Base-by-base conservation (phyloP, 306 rosid species). In the Neltuma alba region DNA sequence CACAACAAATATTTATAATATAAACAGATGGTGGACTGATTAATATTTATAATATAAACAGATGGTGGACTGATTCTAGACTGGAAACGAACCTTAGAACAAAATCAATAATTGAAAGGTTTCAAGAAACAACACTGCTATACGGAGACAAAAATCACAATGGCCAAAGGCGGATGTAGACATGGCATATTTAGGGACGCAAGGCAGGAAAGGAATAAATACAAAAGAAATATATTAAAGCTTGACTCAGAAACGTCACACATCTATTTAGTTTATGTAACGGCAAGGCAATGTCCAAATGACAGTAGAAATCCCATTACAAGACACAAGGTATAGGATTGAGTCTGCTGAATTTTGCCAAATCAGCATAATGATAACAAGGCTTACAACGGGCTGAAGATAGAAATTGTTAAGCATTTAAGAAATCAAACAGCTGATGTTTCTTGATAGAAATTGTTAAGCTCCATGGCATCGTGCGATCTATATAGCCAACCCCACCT, bases 101-200 rank as follows among this genome's bases (percentile, higher is more conserved):
- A 7, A 37, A 40, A 40, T 13, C 28, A 40, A 40, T 41, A 23
- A 41, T 25, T 41, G 73, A 68, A 41, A 13, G 36, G 13, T 30
- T 54, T 68, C 54, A 25, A 68, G n/a, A 68, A 23, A 23, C 34
- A 68, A 68, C 73, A 40, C 73, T 40, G n/a, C 21, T 40, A 68
- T 14, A 38, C 0, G 31, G 21, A 41, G 12, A 75, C 60, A 61
- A 61, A 61, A 16, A 60, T 44, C 21, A 28, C 16, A 62, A 30
- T 16, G 57, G 18, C 31, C 3, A 0, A 66, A 40, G 34, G 66
- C 54, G 21, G 42, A 18, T 37, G 33, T 28, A 25, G 31, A 38
- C 57, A 10, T 57, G 41, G 16, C 16, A 58, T 40, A 23, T 25
- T 25, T 52, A 20, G 58, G 58, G 58, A 52, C 18, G 25, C 10